A percentile compares a stretch with the other conserved stretches of the same genome.
phyloP scores from a whole-genome alignment of 306 rosid genomes.

The Acacia melanoxylon region DNA sequence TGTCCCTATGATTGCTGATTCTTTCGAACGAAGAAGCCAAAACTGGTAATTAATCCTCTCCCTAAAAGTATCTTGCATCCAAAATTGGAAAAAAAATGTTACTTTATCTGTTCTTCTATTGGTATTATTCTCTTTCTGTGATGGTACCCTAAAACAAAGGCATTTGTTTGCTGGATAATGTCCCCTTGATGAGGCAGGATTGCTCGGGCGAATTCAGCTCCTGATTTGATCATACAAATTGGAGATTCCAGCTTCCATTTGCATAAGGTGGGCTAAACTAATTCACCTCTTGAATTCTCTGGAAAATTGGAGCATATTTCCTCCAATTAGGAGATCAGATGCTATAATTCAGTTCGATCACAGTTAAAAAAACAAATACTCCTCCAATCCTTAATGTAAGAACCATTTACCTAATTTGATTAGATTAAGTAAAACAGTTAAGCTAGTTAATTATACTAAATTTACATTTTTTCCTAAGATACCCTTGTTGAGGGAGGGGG shows the following conservation, averaged over 20 bases:
- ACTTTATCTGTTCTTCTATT: neutral
- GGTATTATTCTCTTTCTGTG: neutral
- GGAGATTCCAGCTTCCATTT: slow-evolving; percentile 73
- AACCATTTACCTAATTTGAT: too few relatives aligned
- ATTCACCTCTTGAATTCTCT: neutral
- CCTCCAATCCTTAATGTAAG: too few relatives aligned
- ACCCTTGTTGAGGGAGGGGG: too few relatives aligned
- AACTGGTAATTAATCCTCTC: slow-evolving; percentile 56
- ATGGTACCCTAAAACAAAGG: neutral
- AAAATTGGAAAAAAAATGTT: neutral
- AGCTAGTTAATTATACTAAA: too few relatives aligned
- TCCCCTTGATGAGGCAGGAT: slow-evolving; percentile 46
- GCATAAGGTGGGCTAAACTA: slow-evolving; percentile 66
- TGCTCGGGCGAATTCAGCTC: slow-evolving; percentile 45
- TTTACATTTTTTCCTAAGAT: too few relatives aligned
- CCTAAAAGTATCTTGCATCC: neutral
- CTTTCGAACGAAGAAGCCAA: slow-evolving; percentile 52
- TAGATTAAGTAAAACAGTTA: too few relatives aligned
- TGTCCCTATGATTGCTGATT: slow-evolving; percentile 51
- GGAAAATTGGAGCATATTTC: neutral
- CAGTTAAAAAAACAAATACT: neutral
- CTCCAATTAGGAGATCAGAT: neutral
- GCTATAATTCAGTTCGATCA: neutral
- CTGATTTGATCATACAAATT: slow-evolving; percentile 62
- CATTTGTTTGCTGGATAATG: too few relatives aligned